A percentile compares a stretch with the other conserved stretches of the same genome.
Conservation (phyloP, 495 filamentous ascomycete genomes). For the Xylaria nigripes region DNA sequence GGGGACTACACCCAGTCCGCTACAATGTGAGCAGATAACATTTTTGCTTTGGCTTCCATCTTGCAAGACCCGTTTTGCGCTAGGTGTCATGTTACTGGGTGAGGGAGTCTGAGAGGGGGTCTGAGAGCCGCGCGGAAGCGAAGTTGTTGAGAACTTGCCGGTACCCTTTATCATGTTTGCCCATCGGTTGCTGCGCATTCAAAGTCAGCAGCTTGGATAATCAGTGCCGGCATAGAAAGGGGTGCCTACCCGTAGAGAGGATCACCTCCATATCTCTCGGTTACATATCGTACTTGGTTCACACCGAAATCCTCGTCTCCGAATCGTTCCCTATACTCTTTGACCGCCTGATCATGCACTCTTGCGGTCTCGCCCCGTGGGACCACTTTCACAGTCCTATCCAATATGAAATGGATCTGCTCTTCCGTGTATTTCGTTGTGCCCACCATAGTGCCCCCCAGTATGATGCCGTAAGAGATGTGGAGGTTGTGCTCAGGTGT, state of each 20-base stretch:
- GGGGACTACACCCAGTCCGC: not conserved
- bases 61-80: not conserved
- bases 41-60: not conserved
- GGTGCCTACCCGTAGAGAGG: slow-evolving; percentile 6
- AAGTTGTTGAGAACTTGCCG: not conserved
- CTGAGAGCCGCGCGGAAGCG: not conserved
- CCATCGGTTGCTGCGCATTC: not conserved
- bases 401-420: slow-evolving; percentile 12
- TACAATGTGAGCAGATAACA: not conserved
- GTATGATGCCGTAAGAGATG: not conserved
- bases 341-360: not conserved
- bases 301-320: not conserved
- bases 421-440: slow-evolving; percentile 5
- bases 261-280: slow-evolving; percentile 6
- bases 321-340: slow-evolving; percentile 1
- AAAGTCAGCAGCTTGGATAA: not conserved
- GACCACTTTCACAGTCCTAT: not conserved
- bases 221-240: not conserved
- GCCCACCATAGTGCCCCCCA: slow-evolving; percentile 3
- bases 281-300: slow-evolving; percentile 9
- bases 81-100: not conserved
- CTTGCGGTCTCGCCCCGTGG: not conserved
- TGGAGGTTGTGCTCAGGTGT: not conserved
- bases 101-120: not conserved
- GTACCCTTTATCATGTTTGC: not conserved